Evolutionary conservation across 208 protist species (phyloP).

Genomic region (Trypanosoma boissoni): DNA sequence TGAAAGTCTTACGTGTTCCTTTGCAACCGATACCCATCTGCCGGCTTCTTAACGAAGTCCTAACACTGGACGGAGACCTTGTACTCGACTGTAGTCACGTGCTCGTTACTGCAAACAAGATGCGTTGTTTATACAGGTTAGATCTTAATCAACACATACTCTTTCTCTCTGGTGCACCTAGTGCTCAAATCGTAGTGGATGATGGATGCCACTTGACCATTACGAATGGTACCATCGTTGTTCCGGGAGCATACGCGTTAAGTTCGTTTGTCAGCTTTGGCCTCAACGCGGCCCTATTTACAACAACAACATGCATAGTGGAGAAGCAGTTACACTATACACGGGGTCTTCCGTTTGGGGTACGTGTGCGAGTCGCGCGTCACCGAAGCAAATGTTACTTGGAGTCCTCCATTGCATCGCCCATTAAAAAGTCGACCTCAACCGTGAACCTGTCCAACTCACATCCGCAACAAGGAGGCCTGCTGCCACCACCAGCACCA

Average conservation of each 20-base stretch:
- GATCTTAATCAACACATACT: constrained; percentile 69
- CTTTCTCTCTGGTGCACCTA: constrained; percentile 44
- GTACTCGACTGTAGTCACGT: constrained; percentile 72
- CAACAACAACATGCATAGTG: constrained; percentile 44
- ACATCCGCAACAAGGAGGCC: neutral
- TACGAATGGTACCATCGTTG: constrained; percentile 76
- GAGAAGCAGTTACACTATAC: constrained; percentile 42
- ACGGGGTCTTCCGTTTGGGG: neutral
- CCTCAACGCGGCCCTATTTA: constrained; percentile 51
- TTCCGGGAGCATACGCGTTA: constrained; percentile 79
- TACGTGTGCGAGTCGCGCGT: neutral
- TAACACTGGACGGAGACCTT: constrained; percentile 46
- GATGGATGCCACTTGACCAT: constrained; percentile 83
- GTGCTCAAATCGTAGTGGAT: constrained; percentile 60
- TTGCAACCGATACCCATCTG: constrained; percentile 61
- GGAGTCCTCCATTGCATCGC: constrained; percentile 14
- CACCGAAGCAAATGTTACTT: constrained; percentile 8
- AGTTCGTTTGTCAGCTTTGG: constrained; percentile 84
- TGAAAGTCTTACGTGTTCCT: constrained; percentile 62
- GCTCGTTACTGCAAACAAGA: constrained; percentile 50
- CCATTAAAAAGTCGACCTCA: neutral
- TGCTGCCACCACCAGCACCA: neutral
- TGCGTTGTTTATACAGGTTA: constrained; percentile 69
- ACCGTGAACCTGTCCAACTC: constrained; percentile 21
- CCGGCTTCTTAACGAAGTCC: constrained; percentile 42